Evolutionary conservation across 345 rosid species (phyloP).

Genomic region (Erodium maritimum): DNA sequence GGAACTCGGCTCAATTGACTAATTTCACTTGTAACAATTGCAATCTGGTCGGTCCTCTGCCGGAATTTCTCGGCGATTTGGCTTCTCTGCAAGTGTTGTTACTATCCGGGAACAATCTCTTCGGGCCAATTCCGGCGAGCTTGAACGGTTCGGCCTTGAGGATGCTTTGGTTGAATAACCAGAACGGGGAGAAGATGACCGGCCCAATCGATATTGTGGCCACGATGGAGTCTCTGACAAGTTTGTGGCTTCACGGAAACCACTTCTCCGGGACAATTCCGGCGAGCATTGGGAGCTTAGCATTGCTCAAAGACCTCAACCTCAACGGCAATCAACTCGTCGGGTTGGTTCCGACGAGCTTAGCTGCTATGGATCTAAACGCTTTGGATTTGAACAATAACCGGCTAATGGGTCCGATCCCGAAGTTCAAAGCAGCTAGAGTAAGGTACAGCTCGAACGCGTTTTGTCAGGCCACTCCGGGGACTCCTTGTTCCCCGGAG

Average conservation of each 20-base stretch:
- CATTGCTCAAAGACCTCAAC: conserved; percentile 42
- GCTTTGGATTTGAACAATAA: conserved; percentile 56
- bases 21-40: conserved; percentile 54
- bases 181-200: conserved; percentile 33
- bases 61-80: conserved; percentile 48
- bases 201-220: conserved; percentile 51
- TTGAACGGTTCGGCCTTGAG: conserved; percentile 30
- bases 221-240: conserved; percentile 34
- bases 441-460: conserved; percentile 27
- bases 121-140: conserved; percentile 45
- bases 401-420: conserved; percentile 63
- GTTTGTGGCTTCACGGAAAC: conserved; percentile 79
- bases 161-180: conserved; percentile 57
- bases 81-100: conserved; percentile 36
- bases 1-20: conserved; percentile 37
- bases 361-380: conserved; percentile 34
- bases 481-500: conserved; percentile 37
- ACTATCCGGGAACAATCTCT: conserved; percentile 39
- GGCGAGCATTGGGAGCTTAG: conserved; percentile 37
- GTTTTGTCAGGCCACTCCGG: conserved; percentile 42
- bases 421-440: conserved; percentile 33
- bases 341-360: conserved; percentile 48
- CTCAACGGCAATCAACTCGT: conserved; percentile 43
- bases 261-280: conserved; percentile 60
- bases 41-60: conserved; percentile 54